Percentiles rank a stretch among this genome's conserved stretches.
phyloP scores from a whole-genome alignment of 2,329 filamentous ascomycete species.

The Stemphylium vesicarium region DNA sequence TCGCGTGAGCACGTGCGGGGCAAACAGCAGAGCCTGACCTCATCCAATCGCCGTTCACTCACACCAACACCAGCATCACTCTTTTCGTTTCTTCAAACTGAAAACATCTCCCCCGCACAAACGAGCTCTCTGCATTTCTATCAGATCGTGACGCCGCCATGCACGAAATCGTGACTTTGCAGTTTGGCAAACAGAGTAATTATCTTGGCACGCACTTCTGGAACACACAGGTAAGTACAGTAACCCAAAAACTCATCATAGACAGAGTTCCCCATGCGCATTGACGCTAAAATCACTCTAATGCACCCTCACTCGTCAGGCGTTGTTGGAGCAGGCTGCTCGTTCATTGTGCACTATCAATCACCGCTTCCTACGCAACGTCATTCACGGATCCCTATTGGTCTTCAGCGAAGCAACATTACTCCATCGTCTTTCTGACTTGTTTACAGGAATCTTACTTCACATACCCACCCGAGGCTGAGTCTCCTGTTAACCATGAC shows the following conservation, averaged over 20 bases:
- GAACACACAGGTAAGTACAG: constrained; percentile 77
- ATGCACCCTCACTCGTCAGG: background rate
- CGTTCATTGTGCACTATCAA: background rate
- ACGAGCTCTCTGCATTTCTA: background rate
- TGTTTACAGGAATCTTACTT: constrained; percentile 87
- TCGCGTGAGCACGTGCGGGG: constrained; percentile 38
- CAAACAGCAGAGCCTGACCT: constrained; percentile 15
- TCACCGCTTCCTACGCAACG: background rate
- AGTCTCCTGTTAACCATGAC: constrained; percentile 77
- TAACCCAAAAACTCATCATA: background rate
- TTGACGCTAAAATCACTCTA: background rate
- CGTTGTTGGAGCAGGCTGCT: background rate
- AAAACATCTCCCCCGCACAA: background rate
- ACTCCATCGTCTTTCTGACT: background rate
- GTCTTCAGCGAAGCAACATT: background rate
- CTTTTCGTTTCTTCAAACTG: background rate
- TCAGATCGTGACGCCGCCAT: constrained; percentile 57
- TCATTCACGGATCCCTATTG: background rate
- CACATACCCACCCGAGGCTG: constrained; percentile 74
- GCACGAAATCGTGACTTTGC: constrained; percentile 94
- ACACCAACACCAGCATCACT: background rate
- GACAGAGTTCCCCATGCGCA: too few relatives aligned
- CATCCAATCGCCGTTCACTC: constrained; percentile 11
- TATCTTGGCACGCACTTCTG: constrained; percentile 96
- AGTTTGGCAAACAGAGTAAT: constrained; percentile 91